These are phyloP conservation scores for Quercus tomentella DNA, from an alignment of 331 rosid genomes.

Conservation along the genomic window DNA sequence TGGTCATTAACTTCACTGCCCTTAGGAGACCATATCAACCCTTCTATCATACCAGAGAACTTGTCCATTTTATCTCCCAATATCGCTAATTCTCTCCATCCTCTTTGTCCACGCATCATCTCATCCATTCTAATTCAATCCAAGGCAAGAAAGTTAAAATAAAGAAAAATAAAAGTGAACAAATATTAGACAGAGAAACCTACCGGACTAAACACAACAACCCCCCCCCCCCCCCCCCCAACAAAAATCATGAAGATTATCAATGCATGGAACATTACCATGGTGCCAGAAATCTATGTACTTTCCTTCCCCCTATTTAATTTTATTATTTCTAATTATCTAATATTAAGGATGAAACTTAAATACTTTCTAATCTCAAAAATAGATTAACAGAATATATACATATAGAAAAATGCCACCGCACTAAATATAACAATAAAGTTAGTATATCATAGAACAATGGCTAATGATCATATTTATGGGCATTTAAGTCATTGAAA, in stretches of 20 bases:
- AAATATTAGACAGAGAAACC: constrained; percentile 21
- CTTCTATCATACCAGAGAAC: constrained; percentile 75
- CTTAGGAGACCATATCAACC: constrained; percentile 76
- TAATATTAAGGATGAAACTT: not conserved
- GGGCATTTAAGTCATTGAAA: not conserved
- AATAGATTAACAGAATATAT: not conserved
- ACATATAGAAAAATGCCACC: not conserved
- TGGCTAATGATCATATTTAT: not conserved
- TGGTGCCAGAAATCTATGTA: not conserved
- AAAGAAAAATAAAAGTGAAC: not conserved
- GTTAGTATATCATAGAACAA: not conserved
- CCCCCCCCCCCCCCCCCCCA: not conserved
- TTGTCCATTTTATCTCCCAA: constrained; percentile 85
- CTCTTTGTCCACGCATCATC: constrained; percentile 96
- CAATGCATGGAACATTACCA: not conserved
- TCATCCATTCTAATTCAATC: constrained; percentile 83
- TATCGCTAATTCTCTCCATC: constrained; percentile 92
- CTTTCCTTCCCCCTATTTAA: not conserved
- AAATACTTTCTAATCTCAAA: not conserved
- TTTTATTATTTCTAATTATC: not conserved
- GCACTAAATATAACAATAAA: not conserved
- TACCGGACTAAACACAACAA: constrained; percentile 8
- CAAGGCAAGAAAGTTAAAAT: not conserved
- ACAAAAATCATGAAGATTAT: not conserved
- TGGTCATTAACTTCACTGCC: constrained; percentile 46